Conservation (phyloP, 1,139 yeast species). For the Meyerozyma guilliermondii region DNA sequence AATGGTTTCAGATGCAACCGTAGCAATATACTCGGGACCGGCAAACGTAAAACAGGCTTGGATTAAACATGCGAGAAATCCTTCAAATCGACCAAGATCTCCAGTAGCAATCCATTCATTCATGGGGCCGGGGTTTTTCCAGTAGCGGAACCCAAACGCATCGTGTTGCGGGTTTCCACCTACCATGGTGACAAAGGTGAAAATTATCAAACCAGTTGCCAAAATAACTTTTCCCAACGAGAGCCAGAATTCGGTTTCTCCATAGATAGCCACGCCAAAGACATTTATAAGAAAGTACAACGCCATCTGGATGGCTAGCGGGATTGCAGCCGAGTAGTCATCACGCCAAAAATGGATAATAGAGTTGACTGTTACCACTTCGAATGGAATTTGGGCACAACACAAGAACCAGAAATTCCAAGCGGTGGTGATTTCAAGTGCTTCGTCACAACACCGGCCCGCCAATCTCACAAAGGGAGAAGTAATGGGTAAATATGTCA, state of each 20-base stretch:
- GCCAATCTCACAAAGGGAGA: conserved; percentile 14
- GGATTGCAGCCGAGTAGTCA: conserved; percentile 3
- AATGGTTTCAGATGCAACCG: conserved; percentile 12
- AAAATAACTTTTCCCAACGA: conserved; percentile 5
- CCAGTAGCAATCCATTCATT: conserved; percentile 11
- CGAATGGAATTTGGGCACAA: conserved; percentile 15
- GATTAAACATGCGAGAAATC: conserved; percentile 15
- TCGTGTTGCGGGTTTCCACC: conserved; percentile 19
- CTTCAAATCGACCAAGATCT: conserved; percentile 17
- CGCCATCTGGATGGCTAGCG: conserved; percentile 1
- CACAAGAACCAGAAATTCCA: conserved; percentile 16
- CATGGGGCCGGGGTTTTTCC: conserved; percentile 19
- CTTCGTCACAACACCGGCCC: conserved; percentile 13
- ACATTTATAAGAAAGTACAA: conserved; percentile 3
- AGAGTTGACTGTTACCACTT: conserved; percentile 12
- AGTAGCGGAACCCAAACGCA: conserved; percentile 16
- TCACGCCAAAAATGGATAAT: conserved; percentile 9
- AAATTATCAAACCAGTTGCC: conserved; percentile 14
- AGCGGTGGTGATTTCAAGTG: conserved; percentile 12
- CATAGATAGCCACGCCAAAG: conserved; percentile 4
- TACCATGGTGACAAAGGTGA: conserved; percentile 17
- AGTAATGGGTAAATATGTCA: conserved; percentile 12
- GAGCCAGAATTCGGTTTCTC: conserved; percentile 5
- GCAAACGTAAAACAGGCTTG: conserved; percentile 18
- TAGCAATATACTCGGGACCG: conserved; percentile 17